Conservation (phyloP, 2,329 filamentous ascomycete genomes). For the Alternaria triticina region DNA sequence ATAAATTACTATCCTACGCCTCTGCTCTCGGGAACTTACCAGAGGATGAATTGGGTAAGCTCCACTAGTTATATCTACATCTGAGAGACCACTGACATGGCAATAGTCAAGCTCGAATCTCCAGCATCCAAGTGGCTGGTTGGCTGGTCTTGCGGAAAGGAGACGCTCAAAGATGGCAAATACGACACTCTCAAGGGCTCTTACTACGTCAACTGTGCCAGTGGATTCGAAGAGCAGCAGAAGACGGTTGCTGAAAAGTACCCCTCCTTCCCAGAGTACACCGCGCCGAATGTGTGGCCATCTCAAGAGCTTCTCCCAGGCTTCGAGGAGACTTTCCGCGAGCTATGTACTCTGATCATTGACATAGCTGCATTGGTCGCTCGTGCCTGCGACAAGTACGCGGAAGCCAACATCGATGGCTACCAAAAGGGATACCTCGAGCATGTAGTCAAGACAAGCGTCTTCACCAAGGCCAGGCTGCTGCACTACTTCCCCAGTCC, state of each 20-base stretch:
- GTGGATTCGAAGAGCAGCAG: slow-evolving; percentile 65
- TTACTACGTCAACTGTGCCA: slow-evolving; percentile 81
- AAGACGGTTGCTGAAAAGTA: slow-evolving; percentile 56
- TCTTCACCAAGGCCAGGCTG: slow-evolving; percentile 87
- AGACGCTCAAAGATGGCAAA: slow-evolving; percentile 77
- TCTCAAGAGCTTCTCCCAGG: slow-evolving; percentile 70
- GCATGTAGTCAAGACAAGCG: slow-evolving; percentile 81
- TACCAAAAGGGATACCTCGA: slow-evolving; percentile 84
- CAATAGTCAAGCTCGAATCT: slow-evolving; percentile 54
- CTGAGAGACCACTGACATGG: not conserved
- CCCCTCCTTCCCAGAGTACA: slow-evolving; percentile 84
- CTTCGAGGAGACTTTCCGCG: slow-evolving; percentile 75
- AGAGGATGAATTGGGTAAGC: slow-evolving; percentile 70
- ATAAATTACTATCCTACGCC: slow-evolving; percentile 79
- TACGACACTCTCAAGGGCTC: slow-evolving; percentile 83
- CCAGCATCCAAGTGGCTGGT: slow-evolving; percentile 65
- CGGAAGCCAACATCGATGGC: slow-evolving; percentile 74
- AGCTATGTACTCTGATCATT: slow-evolving; percentile 83
- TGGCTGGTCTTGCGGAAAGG: slow-evolving; percentile 82
- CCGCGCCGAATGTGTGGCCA: slow-evolving; percentile 90
- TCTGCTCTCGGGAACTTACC: slow-evolving; percentile 88
- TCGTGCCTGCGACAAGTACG: slow-evolving; percentile 86
- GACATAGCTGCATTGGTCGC: slow-evolving; percentile 89
- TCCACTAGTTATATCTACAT: too few species aligned
- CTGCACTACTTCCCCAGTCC: slow-evolving; percentile 85